These are phyloP conservation scores for Cyclospora cayetanensis DNA, from an alignment of 169 alveolate genomes.

Conservation along the genomic window DNA sequence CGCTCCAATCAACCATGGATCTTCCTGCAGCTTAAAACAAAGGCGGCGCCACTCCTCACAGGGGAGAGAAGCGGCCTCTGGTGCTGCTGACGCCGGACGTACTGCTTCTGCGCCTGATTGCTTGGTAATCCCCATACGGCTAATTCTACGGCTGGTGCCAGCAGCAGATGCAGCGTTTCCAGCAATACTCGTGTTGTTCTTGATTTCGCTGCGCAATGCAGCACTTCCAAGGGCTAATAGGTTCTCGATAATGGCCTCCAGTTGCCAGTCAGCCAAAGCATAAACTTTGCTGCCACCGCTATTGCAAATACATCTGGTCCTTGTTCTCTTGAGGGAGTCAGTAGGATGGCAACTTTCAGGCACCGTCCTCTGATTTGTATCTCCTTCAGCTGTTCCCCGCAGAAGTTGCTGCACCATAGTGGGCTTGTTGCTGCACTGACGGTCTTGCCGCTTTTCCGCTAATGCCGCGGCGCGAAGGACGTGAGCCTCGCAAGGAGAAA, in stretches of 20 bases:
- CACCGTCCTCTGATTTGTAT: too few relatives aligned
- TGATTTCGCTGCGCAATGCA: neutral
- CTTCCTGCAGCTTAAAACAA: neutral
- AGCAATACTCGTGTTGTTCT: neutral
- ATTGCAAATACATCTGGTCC: too few relatives aligned
- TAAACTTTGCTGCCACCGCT: conserved; percentile 16
- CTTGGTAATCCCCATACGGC: neutral
- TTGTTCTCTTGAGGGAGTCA: too few relatives aligned
- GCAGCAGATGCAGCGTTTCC: neutral
- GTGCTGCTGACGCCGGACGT: conserved; percentile 39
- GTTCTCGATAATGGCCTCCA: neutral
- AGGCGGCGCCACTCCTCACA: neutral
- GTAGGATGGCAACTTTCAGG: too few relatives aligned
- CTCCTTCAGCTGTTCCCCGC: too few relatives aligned
- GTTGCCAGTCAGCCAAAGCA: neutral
- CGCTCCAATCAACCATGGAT: neutral
- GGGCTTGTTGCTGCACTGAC: too few relatives aligned
- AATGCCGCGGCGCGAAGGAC: too few relatives aligned
- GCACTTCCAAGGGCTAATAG: neutral
- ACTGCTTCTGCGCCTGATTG: neutral
- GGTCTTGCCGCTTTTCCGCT: too few relatives aligned
- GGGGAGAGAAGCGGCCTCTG: neutral
- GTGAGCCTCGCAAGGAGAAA: too few relatives aligned
- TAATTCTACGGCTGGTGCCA: neutral
- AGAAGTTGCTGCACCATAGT: too few relatives aligned